Conservation (phyloP, 2,329 filamentous ascomycete species). For the Monosporascus sp. region DNA sequence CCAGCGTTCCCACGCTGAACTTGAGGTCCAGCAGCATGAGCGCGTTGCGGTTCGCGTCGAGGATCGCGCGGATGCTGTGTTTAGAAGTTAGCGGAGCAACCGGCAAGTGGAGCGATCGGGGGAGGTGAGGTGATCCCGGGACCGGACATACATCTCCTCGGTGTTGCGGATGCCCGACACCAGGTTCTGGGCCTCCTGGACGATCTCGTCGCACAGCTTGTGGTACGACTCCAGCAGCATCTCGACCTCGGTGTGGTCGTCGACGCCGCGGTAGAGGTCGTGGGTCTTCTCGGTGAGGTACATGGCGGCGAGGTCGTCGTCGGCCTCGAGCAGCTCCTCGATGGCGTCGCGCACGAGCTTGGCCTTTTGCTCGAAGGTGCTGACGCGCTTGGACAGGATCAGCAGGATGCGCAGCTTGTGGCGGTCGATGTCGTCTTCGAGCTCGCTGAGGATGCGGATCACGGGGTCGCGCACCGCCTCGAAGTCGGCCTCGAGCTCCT, state of each 20-base stretch:
- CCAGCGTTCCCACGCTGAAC: conserved; percentile 90
- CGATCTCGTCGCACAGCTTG: conserved; percentile 96
- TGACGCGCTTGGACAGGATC: conserved; percentile 90
- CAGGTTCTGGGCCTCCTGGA: conserved; percentile 87
- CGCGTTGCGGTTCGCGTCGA: conserved; percentile 95
- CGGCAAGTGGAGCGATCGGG: neutral
- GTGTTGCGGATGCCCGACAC: conserved; percentile 96
- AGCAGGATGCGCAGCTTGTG: conserved; percentile 88
- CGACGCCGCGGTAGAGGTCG: conserved; percentile 65
- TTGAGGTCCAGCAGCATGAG: conserved; percentile 97
- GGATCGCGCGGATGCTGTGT: conserved; percentile 81
- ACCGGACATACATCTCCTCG: conserved; percentile 78
- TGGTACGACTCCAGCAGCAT: conserved; percentile 96
- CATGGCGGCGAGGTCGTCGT: conserved; percentile 92
- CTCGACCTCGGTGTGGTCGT: conserved; percentile 94
- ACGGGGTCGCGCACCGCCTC: conserved; percentile 91
- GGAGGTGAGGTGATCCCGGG: neutral
- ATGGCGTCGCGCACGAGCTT: conserved; percentile 91
- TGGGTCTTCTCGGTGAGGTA: conserved; percentile 85
- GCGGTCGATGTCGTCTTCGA: conserved; percentile 94
- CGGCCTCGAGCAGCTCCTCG: conserved; percentile 89
- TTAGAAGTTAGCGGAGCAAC: conserved; percentile 16
- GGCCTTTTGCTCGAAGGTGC: conserved; percentile 96
- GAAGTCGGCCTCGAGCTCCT: conserved; percentile 88
- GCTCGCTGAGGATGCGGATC: conserved; percentile 77